A percentile compares a stretch with the other conserved stretches of the same genome.
Conservation (phyloP, 148 eudicot genomes). For the Nyssa sinensis region DNA sequence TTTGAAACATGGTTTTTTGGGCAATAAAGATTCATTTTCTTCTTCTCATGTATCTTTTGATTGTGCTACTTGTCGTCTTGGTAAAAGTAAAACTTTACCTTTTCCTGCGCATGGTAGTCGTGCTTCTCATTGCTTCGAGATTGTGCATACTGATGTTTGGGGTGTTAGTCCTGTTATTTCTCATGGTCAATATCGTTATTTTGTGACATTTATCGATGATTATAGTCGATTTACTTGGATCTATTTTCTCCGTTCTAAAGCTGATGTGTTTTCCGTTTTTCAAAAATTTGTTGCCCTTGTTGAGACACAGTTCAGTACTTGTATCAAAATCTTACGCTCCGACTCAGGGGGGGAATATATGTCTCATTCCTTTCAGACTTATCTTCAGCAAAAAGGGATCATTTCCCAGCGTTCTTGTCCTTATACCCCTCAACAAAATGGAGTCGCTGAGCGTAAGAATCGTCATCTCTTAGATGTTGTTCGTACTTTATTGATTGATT, state of each 20-base stretch:
- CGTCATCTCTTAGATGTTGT: neutral
- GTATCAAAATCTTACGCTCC: neutral
- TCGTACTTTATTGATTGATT: neutral
- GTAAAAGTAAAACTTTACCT: neutral
- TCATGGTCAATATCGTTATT: neutral
- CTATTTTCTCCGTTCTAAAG: no score
- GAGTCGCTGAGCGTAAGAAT: conserved; percentile 4
- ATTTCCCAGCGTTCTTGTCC: neutral
- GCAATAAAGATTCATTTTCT: neutral
- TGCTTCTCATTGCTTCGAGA: neutral
- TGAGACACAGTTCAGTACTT: neutral
- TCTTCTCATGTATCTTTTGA: neutral
- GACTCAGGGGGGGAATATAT: neutral
- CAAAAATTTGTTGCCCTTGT: neutral
- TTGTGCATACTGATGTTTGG: conserved; percentile 15
- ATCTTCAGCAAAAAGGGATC: neutral
- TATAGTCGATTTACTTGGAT: neutral
- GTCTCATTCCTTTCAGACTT: neutral
- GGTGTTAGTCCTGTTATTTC: neutral
- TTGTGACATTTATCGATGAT: no score
- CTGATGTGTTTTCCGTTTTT: neutral
- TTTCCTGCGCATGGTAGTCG: neutral
- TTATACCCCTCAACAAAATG: neutral
- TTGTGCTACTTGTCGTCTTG: neutral
- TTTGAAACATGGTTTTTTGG: neutral